Evolutionary conservation across 352 stramenopile species (phyloP).

Genomic region (Pythium grandisporangium): DNA sequence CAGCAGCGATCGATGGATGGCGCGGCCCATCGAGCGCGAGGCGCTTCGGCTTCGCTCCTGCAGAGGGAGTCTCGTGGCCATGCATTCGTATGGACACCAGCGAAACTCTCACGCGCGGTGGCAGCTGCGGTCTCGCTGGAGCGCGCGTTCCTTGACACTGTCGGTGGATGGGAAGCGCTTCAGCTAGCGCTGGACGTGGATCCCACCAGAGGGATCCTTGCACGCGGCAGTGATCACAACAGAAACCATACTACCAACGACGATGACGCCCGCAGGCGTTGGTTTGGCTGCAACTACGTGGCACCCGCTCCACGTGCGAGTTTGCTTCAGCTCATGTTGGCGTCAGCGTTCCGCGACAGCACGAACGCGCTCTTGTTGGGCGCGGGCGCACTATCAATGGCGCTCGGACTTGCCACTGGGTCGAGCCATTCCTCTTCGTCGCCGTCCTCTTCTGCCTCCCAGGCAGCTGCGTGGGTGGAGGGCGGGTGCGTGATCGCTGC

Average conservation of each 20-base stretch:
- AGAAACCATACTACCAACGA: too few relatives aligned
- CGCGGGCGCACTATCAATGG: too few relatives aligned
- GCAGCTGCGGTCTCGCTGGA: not conserved
- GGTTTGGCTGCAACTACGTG: slow-evolving; percentile 21
- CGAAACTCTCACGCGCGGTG: not conserved
- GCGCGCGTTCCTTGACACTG: not conserved
- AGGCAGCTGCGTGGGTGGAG: not conserved
- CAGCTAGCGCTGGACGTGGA: not conserved
- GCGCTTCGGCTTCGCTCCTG: too few relatives aligned
- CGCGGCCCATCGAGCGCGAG: too few relatives aligned
- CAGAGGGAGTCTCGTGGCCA: too few relatives aligned
- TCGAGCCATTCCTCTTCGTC: not conserved
- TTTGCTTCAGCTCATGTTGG: slow-evolving; percentile 30
- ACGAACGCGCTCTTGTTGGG: not conserved
- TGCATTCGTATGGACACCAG: too few relatives aligned
- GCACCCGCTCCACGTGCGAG: slow-evolving; percentile 9
- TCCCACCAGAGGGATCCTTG: not conserved
- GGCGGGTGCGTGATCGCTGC: slow-evolving; percentile 38
- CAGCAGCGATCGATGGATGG: too few relatives aligned
- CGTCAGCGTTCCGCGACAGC: slow-evolving; percentile 45
- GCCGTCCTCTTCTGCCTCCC: too few relatives aligned
- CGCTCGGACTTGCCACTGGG: too few relatives aligned
- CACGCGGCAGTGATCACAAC: not conserved
- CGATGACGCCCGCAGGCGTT: not conserved
- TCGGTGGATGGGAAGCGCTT: not conserved